Base-by-base conservation (phyloP, 768 basidiomycete species). In the Tephrocybe rancida region DNA sequence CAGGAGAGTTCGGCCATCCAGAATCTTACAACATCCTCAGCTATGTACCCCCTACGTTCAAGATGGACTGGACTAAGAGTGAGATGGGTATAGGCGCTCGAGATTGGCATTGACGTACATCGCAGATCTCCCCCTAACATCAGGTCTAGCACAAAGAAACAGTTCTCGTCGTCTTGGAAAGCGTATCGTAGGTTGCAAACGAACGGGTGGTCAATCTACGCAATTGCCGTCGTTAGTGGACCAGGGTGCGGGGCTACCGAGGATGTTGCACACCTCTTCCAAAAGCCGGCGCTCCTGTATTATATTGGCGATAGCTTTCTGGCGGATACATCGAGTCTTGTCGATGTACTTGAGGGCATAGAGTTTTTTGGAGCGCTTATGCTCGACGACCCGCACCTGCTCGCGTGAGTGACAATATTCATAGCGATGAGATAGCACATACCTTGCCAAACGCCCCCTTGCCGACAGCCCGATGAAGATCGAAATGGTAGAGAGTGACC, bases 371-470 rank as follows among this genome's bases (percentile, higher is more conserved):
- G 91, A 84, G 65, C 87, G 86, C 69, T 96, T 97, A 76, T 97
- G 95, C 70, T 98, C 94, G 57, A 98, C 93, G 42, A 98, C 95
- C 66, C 95, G 86, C 68, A 98, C 95, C 94, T 96, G 45, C 48
- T 48, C 27, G 25, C 32, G 41, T 41, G 46, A 52, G 55, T 35
- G 44, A 14, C 29, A 41, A 58, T 35, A 25, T 10, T 11, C 37
- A 38, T 38, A 18, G 42, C 13, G 46, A 3, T 52, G 48, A 47
- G 55, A 29, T 27, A 29, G 47, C 50, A 68, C 79, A 30, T 48
- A 95, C 95, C 86, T 98, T 98, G 69, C 96, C 96, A 76, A 98
- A 99, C 22, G 96, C 94, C 41, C 97, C 96, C 70, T 94, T 97
- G 38, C 97, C 97, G 13, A 98, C 92, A 19, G 91, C 92, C 44